phyloP scores from a whole-genome alignment of 192 early-diverging fungal species.

The Irineochytrium annulatum region DNA sequence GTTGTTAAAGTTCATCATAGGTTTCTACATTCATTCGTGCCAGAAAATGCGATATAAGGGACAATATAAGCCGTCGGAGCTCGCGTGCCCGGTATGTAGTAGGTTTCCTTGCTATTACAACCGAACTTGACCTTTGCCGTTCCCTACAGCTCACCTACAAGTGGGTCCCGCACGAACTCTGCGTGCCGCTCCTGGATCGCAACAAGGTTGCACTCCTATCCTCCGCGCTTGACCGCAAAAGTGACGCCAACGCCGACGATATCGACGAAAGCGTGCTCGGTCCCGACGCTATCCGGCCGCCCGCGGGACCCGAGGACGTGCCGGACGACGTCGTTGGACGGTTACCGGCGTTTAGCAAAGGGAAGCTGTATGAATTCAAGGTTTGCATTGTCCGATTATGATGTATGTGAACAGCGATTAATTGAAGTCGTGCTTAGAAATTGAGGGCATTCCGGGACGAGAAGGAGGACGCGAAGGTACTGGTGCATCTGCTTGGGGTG shows the following conservation, averaged over 20 bases:
- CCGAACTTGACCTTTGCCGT: neutral
- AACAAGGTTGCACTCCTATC: constrained; percentile 48
- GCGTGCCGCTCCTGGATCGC: constrained; percentile 46
- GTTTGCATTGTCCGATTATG: neutral
- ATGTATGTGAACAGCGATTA: neutral
- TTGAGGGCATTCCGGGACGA: neutral
- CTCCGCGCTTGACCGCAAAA: neutral
- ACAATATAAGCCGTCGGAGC: constrained; percentile 75
- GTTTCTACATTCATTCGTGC: constrained; percentile 89
- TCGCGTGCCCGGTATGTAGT: constrained; percentile 63
- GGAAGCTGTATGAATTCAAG: constrained; percentile 1
- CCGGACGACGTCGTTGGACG: constrained; percentile 5
- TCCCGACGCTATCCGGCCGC: neutral
- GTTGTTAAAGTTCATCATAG: no score
- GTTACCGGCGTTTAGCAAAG: constrained; percentile 5
- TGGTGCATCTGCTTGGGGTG: neutral
- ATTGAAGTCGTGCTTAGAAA: neutral
- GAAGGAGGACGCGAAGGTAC: constrained; percentile 14
- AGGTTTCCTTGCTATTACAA: neutral
- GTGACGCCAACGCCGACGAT: neutral
- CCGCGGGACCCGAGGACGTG: neutral
- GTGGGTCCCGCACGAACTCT: constrained; percentile 42
- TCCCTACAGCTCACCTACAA: constrained; percentile 27
- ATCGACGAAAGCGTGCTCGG: constrained; percentile 4
- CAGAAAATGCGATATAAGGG: constrained; percentile 94